Percentiles rank a stretch among this genome's conserved stretches.
phyloP scores from a whole-genome alignment of 2,329 filamentous ascomycete species.

The Ceratocystis harringtonii region DNA sequence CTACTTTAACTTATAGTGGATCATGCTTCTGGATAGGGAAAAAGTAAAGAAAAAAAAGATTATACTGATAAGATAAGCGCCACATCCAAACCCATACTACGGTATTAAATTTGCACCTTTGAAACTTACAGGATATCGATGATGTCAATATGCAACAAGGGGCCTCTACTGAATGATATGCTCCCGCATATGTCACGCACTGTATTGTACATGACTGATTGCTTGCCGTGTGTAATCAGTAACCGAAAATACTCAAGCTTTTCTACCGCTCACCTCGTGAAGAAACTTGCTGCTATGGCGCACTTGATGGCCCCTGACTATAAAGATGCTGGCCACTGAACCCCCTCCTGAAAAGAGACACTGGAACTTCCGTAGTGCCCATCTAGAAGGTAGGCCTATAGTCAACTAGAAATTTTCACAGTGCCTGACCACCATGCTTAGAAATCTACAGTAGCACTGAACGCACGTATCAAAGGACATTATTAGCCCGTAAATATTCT shows the following conservation, averaged over 20 bases:
- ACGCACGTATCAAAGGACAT: too few relatives aligned
- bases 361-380: not conserved
- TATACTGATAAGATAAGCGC: conserved; percentile 13
- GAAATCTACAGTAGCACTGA: not conserved
- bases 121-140: not conserved
- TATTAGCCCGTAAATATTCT: not conserved
- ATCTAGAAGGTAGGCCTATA: not conserved
- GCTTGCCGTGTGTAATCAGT: too few relatives aligned
- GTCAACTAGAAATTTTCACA: not conserved
- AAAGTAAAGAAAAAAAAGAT: too few relatives aligned
- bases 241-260: not conserved
- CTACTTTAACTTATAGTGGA: not conserved
- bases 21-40: not conserved
- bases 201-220: too few relatives aligned
- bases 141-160: conserved; percentile 6
- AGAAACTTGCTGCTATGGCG: not conserved
- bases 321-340: not conserved
- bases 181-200: too few relatives aligned
- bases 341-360: not conserved
- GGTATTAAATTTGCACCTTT: not conserved
- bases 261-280: not conserved
- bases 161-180: not conserved
- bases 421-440: not conserved
- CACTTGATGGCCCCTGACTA: not conserved
- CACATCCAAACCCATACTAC: conserved; percentile 2